Base-by-base conservation (phyloP, 169 alveolate species). In the Cryptosporidium sp. region DNA sequence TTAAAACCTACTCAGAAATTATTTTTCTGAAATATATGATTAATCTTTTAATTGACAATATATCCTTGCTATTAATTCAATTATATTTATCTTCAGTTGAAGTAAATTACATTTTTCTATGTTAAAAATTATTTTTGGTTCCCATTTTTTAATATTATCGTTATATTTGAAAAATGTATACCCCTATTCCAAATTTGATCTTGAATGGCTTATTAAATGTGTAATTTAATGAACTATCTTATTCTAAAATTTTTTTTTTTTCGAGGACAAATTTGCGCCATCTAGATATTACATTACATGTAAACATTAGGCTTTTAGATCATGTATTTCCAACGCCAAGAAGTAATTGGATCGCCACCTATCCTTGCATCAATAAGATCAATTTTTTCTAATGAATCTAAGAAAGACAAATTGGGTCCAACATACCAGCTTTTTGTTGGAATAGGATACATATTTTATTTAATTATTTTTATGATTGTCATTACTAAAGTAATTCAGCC, bases 381-480 rank as follows among this genome's bases (percentile, higher is more conserved):
- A n/a, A 21, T 39, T 33, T 67, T 69, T 48, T 61, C 80, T 1
- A 35, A 23, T 61, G 65, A 48, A 16, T 62, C 89, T 26, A 80
- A 80, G 12, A 60, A 48, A 29, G 65, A 70, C 31, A 80, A 80
- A 29, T 39, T 80, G 42, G 62, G 89, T 37, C 89, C 89, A 42
- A 80, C 75, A 14, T 80, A 61, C 23, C 89, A 80, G 39, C 75
- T 80, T 42, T 62, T 80, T 62, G 89, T 80, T 80, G 89, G 89
- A 65, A 35, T 80, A 14, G 89, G 89, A 26, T 80, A 80, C 29
- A 60, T 80, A 18, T 23, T 80, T 42, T 80, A 62, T 80, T 65
- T 80, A 45, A 80, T 80, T 48, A 21, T 62, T 44, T 61, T 67
- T 61, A 21, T 65, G 60, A 29, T 62, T 14, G 89, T 80, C n/a